Evolutionary conservation across 352 stramenopile genomes (phyloP).

Genomic region (Globisporangium megalacanthum): DNA sequence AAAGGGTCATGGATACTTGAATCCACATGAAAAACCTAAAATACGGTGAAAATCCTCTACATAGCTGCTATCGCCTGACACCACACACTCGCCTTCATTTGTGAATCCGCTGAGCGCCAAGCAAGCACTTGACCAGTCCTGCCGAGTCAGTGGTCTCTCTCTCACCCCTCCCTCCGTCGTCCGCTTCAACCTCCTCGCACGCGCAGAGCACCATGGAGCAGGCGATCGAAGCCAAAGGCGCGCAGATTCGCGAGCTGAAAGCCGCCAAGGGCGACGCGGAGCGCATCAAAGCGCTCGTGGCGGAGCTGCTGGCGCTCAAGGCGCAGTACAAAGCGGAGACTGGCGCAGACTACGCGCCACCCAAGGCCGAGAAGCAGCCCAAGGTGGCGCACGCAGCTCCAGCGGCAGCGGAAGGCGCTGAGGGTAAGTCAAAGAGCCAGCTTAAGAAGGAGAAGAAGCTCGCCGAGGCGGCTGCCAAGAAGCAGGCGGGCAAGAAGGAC

Average conservation of each 20-base stretch:
- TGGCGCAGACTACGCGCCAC: constrained; percentile 61
- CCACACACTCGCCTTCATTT: neutral
- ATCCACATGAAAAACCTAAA: neutral
- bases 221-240: constrained; percentile 69
- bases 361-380: constrained; percentile 30
- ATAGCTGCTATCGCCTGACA: neutral
- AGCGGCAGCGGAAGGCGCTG: constrained; percentile 7
- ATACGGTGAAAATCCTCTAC: neutral
- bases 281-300: constrained; percentile 36
- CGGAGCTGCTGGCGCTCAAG: constrained; percentile 70
- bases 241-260: constrained; percentile 81
- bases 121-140: too few relatives aligned
- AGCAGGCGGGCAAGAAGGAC: constrained; percentile 24
- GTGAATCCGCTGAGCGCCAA: neutral
- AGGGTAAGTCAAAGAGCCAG: constrained; percentile 78
- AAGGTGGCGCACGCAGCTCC: constrained; percentile 14
- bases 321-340: constrained; percentile 74
- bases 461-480: constrained; percentile 40
- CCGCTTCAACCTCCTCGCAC: too few relatives aligned
- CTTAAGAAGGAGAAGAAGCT: constrained; percentile 88
- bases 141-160: too few relatives aligned
- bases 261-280: constrained; percentile 57
- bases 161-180: too few relatives aligned
- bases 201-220: constrained; percentile 8
- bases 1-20: neutral